phyloP scores from a whole-genome alignment of 1,139 yeast genomes.

The Yamadazyma siamensis region DNA sequence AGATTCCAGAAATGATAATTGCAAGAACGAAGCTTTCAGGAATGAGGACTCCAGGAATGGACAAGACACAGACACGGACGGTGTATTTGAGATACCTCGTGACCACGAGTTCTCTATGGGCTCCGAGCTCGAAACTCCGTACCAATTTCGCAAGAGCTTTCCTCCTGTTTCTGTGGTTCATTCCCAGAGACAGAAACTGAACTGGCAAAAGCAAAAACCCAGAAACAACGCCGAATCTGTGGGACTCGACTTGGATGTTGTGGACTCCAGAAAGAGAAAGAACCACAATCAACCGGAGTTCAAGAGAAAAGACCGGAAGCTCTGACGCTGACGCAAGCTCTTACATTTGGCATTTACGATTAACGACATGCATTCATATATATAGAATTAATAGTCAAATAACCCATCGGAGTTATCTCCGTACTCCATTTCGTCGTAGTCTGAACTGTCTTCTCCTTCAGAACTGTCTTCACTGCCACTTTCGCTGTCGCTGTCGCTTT shows the following conservation, averaged over 20 bases:
- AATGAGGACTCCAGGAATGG: too few relatives aligned
- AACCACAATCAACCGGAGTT: not conserved
- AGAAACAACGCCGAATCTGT: too few relatives aligned
- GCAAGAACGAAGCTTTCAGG: too few relatives aligned
- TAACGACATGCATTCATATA: too few relatives aligned
- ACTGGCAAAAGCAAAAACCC: too few relatives aligned
- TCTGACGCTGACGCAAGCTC: too few relatives aligned
- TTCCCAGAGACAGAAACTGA: constrained; percentile 14
- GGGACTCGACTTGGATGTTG: too few relatives aligned
- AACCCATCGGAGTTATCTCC: constrained; percentile 50
- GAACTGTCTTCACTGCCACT: constrained; percentile 24
- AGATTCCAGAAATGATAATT: too few relatives aligned
- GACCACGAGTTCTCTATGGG: constrained; percentile 38
- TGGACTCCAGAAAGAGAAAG: constrained; percentile 7
- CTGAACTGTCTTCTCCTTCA: constrained; percentile 27
- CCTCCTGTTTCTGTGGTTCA: constrained; percentile 45
- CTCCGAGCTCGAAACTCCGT: constrained; percentile 27
- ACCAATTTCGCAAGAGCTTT: constrained; percentile 42
- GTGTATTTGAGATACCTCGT: constrained; percentile 19
- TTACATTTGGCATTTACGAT: too few relatives aligned
- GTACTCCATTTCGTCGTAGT: constrained; percentile 39
- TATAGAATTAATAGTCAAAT: constrained; percentile 31
- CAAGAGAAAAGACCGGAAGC: too few relatives aligned
- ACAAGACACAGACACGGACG: too few relatives aligned
- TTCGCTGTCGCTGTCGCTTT: constrained; percentile 23